Evolutionary conservation across 345 rosid genomes (phyloP).

Genomic region (Populus nigra): DNA sequence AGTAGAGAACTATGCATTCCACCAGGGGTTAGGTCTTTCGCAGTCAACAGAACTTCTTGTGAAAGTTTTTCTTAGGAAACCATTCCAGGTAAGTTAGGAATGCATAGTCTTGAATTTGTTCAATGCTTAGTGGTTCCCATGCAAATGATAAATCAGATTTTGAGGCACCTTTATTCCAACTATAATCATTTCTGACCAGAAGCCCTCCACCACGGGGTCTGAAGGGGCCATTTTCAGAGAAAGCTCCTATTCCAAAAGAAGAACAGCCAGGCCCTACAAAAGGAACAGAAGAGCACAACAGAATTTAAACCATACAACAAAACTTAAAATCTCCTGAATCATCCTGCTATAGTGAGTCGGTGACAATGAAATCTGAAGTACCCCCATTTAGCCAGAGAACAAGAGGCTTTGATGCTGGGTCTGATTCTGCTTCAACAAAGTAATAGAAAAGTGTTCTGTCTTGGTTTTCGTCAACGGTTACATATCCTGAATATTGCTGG

Average conservation of each 20-base stretch:
- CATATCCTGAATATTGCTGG: conserved; percentile 5
- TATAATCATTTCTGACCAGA: not conserved
- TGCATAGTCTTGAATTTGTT: too few species aligned
- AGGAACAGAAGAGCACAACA: too few species aligned
- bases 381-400: conserved; percentile 18
- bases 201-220: not conserved
- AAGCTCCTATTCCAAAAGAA: conserved; percentile 2
- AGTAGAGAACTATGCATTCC: too few species aligned
- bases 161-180: conserved; percentile 6
- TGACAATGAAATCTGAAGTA: not conserved
- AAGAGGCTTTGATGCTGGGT: conserved; percentile 4
- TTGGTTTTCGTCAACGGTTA: not conserved
- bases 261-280: conserved; percentile 12
- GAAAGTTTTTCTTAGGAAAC: not conserved
- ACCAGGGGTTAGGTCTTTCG: not conserved
- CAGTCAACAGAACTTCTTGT: too few species aligned
- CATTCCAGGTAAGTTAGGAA: not conserved
- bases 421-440: conserved; percentile 3
- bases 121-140: too few species aligned
- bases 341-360: not conserved
- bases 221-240: conserved; percentile 4
- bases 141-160: not conserved
- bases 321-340: not conserved
- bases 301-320: not conserved
- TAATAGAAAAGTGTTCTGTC: conserved; percentile 3